These are phyloP conservation scores for Rhizopogon roseolus DNA, from an alignment of 768 basidiomycete species.

Conservation along the genomic window DNA sequence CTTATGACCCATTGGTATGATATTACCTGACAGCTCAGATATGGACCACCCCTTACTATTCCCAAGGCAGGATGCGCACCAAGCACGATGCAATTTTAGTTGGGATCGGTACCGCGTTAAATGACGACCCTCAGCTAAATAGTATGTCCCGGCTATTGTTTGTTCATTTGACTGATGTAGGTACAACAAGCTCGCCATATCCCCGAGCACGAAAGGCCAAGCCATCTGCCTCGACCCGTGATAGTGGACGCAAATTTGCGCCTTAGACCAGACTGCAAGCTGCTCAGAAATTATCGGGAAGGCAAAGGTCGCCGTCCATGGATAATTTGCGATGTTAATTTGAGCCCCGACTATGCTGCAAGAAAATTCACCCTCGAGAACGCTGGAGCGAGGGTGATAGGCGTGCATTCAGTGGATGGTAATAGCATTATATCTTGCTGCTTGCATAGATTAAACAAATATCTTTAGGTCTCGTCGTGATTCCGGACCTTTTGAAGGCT, in stretches of 20 bases:
- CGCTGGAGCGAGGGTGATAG: constrained; percentile 65
- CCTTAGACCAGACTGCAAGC: constrained; percentile 60
- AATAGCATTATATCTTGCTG: constrained; percentile 1
- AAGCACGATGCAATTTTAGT: constrained; percentile 93
- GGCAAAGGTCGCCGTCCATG: constrained; percentile 67
- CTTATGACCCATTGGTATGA: constrained; percentile 89
- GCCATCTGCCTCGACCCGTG: constrained; percentile 71
- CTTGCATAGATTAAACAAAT: constrained; percentile 5
- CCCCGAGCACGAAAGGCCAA: constrained; percentile 31
- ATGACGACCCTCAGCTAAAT: constrained; percentile 94
- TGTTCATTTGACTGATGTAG: background rate
- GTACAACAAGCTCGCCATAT: constrained; percentile 48
- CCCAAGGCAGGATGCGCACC: constrained; percentile 67
- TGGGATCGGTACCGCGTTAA: constrained; percentile 84
- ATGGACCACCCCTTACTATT: constrained; percentile 1
- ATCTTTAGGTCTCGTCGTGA: constrained; percentile 33
- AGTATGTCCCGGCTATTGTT: constrained; percentile 39
- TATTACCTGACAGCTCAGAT: background rate
- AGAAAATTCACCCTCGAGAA: constrained; percentile 42
- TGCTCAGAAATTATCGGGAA: constrained; percentile 57
- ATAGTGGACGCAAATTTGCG: constrained; percentile 77
- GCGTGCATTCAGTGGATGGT: constrained; percentile 41
- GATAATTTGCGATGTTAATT: constrained; percentile 49
- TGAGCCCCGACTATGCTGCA: constrained; percentile 9
- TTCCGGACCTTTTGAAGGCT: constrained; percentile 44